Conservation (phyloP, 345 rosid species). For the Crucihimalaya himalaica region DNA sequence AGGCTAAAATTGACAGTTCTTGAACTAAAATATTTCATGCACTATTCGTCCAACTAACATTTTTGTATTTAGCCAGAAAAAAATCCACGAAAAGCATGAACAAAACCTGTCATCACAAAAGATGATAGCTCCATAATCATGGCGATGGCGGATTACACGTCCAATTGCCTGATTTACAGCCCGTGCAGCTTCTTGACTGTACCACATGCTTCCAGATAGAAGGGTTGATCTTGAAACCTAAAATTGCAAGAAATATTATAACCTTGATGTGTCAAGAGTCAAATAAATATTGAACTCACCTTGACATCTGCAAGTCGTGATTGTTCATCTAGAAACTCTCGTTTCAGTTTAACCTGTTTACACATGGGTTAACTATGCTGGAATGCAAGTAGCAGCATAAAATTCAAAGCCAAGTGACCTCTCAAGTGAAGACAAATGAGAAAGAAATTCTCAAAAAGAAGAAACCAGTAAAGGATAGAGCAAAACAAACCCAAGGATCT, state of each 20-base stretch:
- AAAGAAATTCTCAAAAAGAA: constrained; percentile 14
- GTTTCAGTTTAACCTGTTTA: constrained; percentile 82
- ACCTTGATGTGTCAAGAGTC: constrained; percentile 27
- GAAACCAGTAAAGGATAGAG: constrained; percentile 19
- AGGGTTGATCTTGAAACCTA: constrained; percentile 43
- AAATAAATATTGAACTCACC: constrained; percentile 42
- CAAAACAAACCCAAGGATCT: constrained; percentile 82
- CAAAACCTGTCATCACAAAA: constrained; percentile 89
- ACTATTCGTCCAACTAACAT: constrained; percentile 6
- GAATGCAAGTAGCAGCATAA: constrained; percentile 8
- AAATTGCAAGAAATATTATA: constrained; percentile 25
- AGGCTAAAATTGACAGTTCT: not conserved
- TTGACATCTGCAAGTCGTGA: constrained; percentile 46
- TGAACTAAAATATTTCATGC: constrained; percentile 9
- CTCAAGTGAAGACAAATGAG: constrained; percentile 13
- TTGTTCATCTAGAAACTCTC: constrained; percentile 77
- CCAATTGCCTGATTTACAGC: constrained; percentile 99
- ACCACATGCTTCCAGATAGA: constrained; percentile 88
- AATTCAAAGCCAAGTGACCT: constrained; percentile 5
- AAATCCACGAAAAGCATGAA: constrained; percentile 2
- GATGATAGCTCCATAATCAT: constrained; percentile 92
- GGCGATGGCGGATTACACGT: constrained; percentile 92
- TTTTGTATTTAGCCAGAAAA: constrained; percentile 12
- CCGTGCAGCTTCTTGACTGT: constrained; percentile 83
- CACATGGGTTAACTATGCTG: constrained; percentile 5